A percentile compares a stretch with the other conserved stretches of the same genome.
Conservation (phyloP, 176 grass and related monocot genomes). For the Tillandsia fasciculata region DNA sequence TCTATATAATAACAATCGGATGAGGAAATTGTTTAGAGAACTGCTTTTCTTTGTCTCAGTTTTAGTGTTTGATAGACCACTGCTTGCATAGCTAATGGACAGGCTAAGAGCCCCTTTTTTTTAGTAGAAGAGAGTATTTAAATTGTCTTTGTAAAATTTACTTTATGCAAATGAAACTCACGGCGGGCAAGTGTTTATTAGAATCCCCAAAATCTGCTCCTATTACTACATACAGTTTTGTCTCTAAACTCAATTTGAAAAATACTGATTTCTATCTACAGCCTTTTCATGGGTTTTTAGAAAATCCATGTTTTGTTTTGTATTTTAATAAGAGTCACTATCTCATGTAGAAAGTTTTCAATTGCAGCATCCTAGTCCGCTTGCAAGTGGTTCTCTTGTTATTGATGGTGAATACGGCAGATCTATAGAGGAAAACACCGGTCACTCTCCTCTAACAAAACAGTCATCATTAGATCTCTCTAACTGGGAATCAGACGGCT, state of each 20-base stretch:
- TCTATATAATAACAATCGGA: neutral
- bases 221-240: neutral
- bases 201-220: neutral
- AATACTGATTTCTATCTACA: neutral
- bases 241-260: neutral
- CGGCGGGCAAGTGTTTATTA: neutral
- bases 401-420: conserved; percentile 29
- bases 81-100: no score
- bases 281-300: neutral
- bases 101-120: no score
- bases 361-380: conserved; percentile 31
- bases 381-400: conserved; percentile 24
- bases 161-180: no score
- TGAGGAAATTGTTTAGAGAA: neutral
- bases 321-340: neutral
- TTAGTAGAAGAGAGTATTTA: no score
- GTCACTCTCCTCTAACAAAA: conserved; percentile 39
- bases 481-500: conserved; percentile 53
- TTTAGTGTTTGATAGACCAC: neutral
- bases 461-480: conserved; percentile 58
- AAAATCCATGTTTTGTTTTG: neutral
- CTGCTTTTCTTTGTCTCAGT: neutral
- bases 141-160: no score
- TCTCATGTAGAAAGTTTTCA: conserved; percentile 8
- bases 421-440: conserved; percentile 29